Evolutionary conservation across 2,329 filamentous ascomycete species (phyloP), one percentile per base, ranked within the genome.

Genomic region (Calonectria hawksworthii): DNA sequence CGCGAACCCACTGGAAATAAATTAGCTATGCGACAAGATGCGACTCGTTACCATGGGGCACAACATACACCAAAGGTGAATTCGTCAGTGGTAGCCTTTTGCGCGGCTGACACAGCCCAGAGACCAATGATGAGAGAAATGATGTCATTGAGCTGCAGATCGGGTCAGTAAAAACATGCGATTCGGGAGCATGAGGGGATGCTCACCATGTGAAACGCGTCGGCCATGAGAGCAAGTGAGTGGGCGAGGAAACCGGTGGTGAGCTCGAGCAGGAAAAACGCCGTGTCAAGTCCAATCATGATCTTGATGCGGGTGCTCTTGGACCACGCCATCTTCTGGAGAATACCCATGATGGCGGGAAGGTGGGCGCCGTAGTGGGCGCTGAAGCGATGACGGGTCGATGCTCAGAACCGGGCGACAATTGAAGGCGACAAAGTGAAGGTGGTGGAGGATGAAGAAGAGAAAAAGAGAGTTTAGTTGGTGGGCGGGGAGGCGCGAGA

Each of bases 121-220:
- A 99, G 86, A 77, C 97, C 97, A 76, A 99, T 96, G 72, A 93
- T 91, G 18, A 99, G 89, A 1, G 97, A 99, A 75, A 99, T 93
- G 80, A 99, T 97, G 91, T 99, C 97, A 88, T 99, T 99, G 75
- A 99, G 90, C 94, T 96, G 75, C 36, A 41, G 28, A 26, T 28
- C 65, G 47, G 59, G 77, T 79, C 64, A 80, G 77, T 56, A 44
- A 64, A 64, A 52, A 67, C 36, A 50, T 72, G 51, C 32, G 52
- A 59, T 54, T 50, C 50, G 41, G 44, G 26, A 26, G 38, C 28
- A n/a, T 52, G n/a, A 72, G 72, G 59, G 63, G 50, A 67, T 65
- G 85, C 90, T 80, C 83, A 95, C 94, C 97, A 99, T 99, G 87
- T 99, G 97, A 86, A 99, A 99, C 74, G 97, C 96, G 88, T 99